Base-by-base conservation (phyloP, 331 rosid species). In the Quercus lobata region DNA sequence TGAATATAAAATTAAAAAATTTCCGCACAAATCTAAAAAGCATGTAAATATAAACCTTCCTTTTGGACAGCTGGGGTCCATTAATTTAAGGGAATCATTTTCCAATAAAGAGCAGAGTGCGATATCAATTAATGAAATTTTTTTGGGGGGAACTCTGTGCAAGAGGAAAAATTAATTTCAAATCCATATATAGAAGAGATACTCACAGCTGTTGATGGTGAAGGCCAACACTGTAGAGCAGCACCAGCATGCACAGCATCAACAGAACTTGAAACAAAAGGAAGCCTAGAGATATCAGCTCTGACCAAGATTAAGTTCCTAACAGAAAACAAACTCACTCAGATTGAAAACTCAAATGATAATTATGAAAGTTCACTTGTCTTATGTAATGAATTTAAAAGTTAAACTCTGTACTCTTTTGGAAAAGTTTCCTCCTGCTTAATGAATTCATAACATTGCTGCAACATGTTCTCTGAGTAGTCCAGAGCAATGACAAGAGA, bases 211-310 rank as follows among this genome's bases (percentile, higher is more conserved):
- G 92, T 78, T 69, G 84, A 89, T 60, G 97, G 97, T 78, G 98
- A 95, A 85, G 97, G 98, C 98, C 98, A 91, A 80, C 98, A 95
- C 61, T 89, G 97, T 54, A 95, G 53, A 80, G 97, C 99, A 54
- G 97, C 97, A 55, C 99, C 99, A 54, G 97, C 97, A 78, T 93
- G 99, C 83, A 95, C 89, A 24, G 97, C 97, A 81, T 95, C 97
- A 65, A 95, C 57, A 77, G 97, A 95, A 83, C 90, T 81, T 57
- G 99, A 89, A 77, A 85, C 92, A 76, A 95, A 95, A 30, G 99
- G 99, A 76, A 91, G 97, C 84, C 97, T 87, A 58, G 97, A 79
- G 41, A 95, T 91, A 81, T 95, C 97, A 75, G 97, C 99, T 83
- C 97, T 91, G 74, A 95, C 92, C 87, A 95, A 86, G 76, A 76